Evolutionary conservation across 208 protist genomes (phyloP).

Genomic region (Lotmaria passim): DNA sequence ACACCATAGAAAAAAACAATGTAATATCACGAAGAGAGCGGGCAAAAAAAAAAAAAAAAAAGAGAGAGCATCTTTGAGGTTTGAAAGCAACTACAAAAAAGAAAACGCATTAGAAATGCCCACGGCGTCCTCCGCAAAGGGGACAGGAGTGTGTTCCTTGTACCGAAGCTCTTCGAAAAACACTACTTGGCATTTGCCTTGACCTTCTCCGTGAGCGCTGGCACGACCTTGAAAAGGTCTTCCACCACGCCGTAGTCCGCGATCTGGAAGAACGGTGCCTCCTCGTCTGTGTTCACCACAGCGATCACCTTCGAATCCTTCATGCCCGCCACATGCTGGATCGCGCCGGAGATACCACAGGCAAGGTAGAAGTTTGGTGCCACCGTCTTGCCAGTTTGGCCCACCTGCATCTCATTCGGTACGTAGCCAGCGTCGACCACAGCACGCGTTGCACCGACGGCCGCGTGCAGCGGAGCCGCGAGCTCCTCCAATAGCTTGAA

Average conservation of each 20-base stretch:
- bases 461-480: constrained; percentile 92
- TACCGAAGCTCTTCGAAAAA: too few relatives aligned
- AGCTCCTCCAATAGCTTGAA: constrained; percentile 97
- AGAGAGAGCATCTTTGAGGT: too few relatives aligned
- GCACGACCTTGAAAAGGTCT: constrained; percentile 96
- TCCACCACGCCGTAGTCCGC: constrained; percentile 97
- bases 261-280: constrained; percentile 98
- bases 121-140: too few relatives aligned
- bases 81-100: too few relatives aligned
- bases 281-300: constrained; percentile 97
- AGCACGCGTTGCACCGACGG: constrained; percentile 97
- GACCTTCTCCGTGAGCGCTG: constrained; percentile 91
- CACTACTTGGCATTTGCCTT: constrained; percentile 53
- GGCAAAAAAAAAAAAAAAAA: too few relatives aligned
- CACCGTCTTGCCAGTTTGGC: constrained; percentile 99
- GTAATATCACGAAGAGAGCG: too few relatives aligned
- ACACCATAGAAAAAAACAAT: too few relatives aligned
- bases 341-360: constrained; percentile 96
- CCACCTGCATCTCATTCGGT: constrained; percentile 96
- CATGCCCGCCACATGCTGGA: constrained; percentile 98
- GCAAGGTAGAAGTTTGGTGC: constrained; percentile 98
- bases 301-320: constrained; percentile 98
- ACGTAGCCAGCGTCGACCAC: constrained; percentile 96
- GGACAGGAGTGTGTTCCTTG: too few relatives aligned
- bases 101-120: too few relatives aligned